phyloP scores from a whole-genome alignment of 257 asterid genomes.

The Ballota nigra region DNA sequence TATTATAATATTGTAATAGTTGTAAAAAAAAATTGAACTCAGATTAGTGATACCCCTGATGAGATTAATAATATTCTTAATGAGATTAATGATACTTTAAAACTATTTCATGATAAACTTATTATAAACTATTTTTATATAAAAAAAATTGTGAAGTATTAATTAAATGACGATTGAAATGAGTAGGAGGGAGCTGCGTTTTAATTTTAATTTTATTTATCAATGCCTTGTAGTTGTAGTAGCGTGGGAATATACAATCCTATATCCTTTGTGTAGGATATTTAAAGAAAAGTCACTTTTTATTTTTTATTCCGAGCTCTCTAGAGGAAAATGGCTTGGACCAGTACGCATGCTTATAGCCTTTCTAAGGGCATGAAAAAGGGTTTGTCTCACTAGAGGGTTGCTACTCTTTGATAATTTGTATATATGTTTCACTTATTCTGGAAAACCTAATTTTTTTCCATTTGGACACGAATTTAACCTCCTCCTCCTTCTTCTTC shows the following conservation, averaged over 20 bases:
- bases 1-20: too few species aligned
- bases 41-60: too few species aligned
- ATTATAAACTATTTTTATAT: too few species aligned
- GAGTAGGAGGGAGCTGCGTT: too few species aligned
- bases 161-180: too few species aligned
- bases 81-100: too few species aligned
- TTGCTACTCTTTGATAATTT: constrained; percentile 11
- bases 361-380: constrained; percentile 16
- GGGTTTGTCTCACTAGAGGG: constrained; percentile 25
- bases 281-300: neutral
- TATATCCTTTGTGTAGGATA: too few species aligned
- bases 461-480: neutral
- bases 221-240: neutral
- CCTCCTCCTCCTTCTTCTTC: neutral
- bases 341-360: constrained; percentile 34
- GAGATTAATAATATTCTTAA: too few species aligned
- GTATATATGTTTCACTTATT: constrained; percentile 23
- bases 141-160: too few species aligned
- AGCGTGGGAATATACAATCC: too few species aligned
- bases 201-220: neutral
- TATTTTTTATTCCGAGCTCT: neutral
- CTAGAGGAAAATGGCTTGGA: constrained; percentile 6
- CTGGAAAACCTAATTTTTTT: constrained; percentile 21
- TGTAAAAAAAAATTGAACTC: too few species aligned
- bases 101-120: too few species aligned